These are phyloP conservation scores for Backusella tuberculispora DNA, from an alignment of 192 early-diverging fungal genomes.

Conservation along the genomic window DNA sequence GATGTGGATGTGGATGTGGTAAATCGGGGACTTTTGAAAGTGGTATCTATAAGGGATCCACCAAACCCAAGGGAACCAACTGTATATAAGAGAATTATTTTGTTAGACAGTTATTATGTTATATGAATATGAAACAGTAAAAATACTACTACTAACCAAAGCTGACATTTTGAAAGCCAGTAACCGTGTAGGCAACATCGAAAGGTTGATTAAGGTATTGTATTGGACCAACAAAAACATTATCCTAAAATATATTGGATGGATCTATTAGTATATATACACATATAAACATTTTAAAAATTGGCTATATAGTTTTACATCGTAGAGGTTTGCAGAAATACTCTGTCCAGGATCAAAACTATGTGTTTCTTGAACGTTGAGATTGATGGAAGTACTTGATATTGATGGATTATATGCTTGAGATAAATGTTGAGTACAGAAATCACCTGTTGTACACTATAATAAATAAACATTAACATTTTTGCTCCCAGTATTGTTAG, in stretches of 20 bases:
- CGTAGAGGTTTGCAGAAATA: background rate
- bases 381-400: background rate
- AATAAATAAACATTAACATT: background rate
- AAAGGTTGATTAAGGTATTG: background rate
- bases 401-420: background rate
- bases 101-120: too few relatives aligned
- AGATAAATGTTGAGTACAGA: background rate
- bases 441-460: background rate
- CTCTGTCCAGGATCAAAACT: conserved; percentile 6
- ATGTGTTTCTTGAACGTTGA: background rate
- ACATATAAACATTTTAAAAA: too few relatives aligned
- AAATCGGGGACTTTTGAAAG: background rate
- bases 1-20: background rate
- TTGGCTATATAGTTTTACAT: background rate
- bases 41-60: background rate
- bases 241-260: background rate
- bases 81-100: too few relatives aligned
- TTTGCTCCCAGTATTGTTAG: background rate
- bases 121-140: background rate
- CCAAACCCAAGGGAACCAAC: background rate
- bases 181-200: background rate
- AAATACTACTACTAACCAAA: background rate
- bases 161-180: background rate
- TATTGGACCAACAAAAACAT: background rate
- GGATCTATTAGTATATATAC: background rate